Percentiles rank a stretch among this genome's conserved stretches.
These are phyloP conservation scores for Rhodomyrtus psidioides DNA, from an alignment of 441 rosid genomes.

Conservation along the genomic window DNA sequence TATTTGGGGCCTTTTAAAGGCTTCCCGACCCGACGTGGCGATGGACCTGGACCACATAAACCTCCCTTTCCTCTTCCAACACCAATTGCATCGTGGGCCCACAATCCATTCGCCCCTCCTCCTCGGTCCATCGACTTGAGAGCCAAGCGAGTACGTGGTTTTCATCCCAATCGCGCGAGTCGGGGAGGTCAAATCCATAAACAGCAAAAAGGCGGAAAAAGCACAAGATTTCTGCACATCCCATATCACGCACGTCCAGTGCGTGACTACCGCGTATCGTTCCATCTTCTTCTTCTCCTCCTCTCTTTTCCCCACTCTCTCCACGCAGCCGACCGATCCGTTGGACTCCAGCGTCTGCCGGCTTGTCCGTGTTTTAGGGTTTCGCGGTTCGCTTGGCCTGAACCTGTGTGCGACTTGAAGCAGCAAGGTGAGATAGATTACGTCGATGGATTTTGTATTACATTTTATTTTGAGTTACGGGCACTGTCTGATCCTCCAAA, in stretches of 20 bases:
- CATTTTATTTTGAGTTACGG: background rate
- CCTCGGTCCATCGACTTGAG: background rate
- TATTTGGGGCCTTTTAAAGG: background rate
- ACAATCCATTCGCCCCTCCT: background rate
- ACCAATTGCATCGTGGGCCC: background rate
- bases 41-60: background rate
- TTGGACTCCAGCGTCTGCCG: background rate
- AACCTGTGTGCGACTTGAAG: background rate
- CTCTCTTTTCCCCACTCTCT: background rate
- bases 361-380: background rate
- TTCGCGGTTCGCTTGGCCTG: background rate
- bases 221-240: background rate
- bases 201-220: background rate
- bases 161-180: background rate
- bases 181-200: background rate
- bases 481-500: background rate
- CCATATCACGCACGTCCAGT: background rate
- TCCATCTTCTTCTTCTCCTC: background rate
- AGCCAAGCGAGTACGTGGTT: background rate
- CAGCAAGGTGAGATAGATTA: background rate
- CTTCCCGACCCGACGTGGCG: background rate
- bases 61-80: background rate
- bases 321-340: background rate
- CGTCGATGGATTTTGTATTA: background rate
- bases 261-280: background rate